Evolutionary conservation across 2,329 filamentous ascomycete species (phyloP).

Genomic region (Coleophoma eucalyptorum): DNA sequence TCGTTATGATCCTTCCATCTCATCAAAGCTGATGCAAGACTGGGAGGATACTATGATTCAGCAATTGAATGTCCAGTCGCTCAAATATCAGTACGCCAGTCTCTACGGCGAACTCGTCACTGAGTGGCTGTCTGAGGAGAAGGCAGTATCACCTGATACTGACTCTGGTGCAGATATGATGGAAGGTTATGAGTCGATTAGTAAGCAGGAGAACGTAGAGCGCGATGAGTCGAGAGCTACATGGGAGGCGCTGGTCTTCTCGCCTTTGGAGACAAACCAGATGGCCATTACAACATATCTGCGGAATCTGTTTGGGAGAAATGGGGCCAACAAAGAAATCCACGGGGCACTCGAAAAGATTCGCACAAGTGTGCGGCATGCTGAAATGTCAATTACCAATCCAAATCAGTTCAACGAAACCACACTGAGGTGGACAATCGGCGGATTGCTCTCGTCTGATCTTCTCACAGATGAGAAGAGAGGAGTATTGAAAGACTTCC

Average conservation of each 20-base stretch:
- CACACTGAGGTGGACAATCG: conserved; percentile 40
- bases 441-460: conserved; percentile 44
- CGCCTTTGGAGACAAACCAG: conserved; percentile 39
- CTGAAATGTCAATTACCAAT: conserved; percentile 23
- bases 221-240: conserved; percentile 42
- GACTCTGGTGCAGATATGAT: conserved; percentile 5
- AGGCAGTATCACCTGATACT: neutral
- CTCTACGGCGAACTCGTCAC: conserved; percentile 52
- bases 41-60: conserved; percentile 44
- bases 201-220: conserved; percentile 39
- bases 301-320: conserved; percentile 39
- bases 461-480: conserved; percentile 48
- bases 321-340: conserved; percentile 29
- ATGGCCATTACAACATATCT: conserved; percentile 45
- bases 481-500: conserved; percentile 44
- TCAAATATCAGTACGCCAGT: conserved; percentile 50
- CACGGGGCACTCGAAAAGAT: conserved; percentile 38
- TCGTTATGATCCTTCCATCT: conserved; percentile 48
- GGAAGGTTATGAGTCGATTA: conserved; percentile 40
- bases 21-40: conserved; percentile 36
- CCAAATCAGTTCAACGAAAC: conserved; percentile 34
- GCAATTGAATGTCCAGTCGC: conserved; percentile 43
- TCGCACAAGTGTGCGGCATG: conserved; percentile 31
- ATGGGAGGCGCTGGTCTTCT: conserved; percentile 56
- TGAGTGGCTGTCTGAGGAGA: conserved; percentile 43